Evolutionary conservation across 495 filamentous ascomycete genomes (phyloP).

Genomic region (Daldinia decipiens): DNA sequence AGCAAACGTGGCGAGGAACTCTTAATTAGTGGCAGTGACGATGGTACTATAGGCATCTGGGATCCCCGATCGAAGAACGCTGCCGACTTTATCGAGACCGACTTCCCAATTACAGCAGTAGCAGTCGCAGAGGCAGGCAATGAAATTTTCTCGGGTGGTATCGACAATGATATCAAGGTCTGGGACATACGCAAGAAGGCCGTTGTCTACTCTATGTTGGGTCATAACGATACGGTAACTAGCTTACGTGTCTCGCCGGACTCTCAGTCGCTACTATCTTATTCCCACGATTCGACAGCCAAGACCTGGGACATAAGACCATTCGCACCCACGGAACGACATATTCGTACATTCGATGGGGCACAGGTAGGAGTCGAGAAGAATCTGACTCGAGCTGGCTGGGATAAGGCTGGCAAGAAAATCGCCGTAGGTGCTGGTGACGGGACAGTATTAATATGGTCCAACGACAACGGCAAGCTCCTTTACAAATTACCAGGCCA

Average conservation of each 20-base stretch:
- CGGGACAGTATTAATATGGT: conserved; percentile 91
- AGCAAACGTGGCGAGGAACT: conserved; percentile 89
- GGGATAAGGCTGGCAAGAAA: conserved; percentile 86
- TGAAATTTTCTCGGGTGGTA: conserved; percentile 93
- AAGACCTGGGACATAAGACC: conserved; percentile 96
- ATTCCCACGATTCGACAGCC: conserved; percentile 92
- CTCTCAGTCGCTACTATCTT: conserved; percentile 87
- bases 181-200: conserved; percentile 96
- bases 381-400: conserved; percentile 90
- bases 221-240: conserved; percentile 92
- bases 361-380: conserved; percentile 88
- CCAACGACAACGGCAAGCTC: conserved; percentile 80
- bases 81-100: conserved; percentile 86
- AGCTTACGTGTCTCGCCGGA: conserved; percentile 91
- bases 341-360: conserved; percentile 86
- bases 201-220: conserved; percentile 84
- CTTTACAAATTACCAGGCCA: conserved; percentile 95
- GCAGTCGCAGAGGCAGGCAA: conserved; percentile 92
- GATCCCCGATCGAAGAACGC: conserved; percentile 93
- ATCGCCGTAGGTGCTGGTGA: conserved; percentile 92
- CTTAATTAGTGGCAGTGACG: conserved; percentile 87
- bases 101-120: conserved; percentile 92
- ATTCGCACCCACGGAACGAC: conserved; percentile 87
- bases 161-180: conserved; percentile 96
- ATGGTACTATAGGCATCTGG: conserved; percentile 96